Base-by-base conservation (phyloP, 139 green algal genomes). In the Closterium sp. region DNA sequence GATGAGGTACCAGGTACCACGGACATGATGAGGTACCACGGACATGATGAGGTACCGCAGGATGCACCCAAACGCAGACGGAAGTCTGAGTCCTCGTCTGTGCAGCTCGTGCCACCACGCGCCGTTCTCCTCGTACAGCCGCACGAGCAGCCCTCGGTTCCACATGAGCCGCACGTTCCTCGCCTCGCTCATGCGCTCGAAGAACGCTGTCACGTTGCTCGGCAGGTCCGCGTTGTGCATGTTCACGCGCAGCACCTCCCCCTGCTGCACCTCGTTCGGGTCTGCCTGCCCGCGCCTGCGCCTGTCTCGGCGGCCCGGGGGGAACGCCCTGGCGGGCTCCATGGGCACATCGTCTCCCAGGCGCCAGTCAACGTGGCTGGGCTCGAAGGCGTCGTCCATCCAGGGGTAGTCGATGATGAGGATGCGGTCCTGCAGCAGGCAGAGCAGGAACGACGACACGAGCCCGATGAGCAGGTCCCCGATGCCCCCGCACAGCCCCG, bases 391-490 rank as follows among this genome's bases (percentile, higher is more conserved):
- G 83, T 32, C 19, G 7, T 21, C 9, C 83, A 86, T 86, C 83
- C 83, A 86, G 30, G 83, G 83, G n/a, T 86, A 86, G 83, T 86
- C 83, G 30, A 86, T 23, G 30, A 86, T 33, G 28, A 86, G 83
- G 7, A 33, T 33, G 7, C 83, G 83, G 3, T 33, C 30, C 83
- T 86, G 83, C 83, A 86, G 30, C n/a, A 86, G 12, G 7, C 30
- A 32, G 9, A 86, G n/a, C 83, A 86, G 30, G 30, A 86, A 86
- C 30, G 83, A 86, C 83, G 83, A 86, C 30, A 86, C 83, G 83
- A 86, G 83, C 30, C 83, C 83, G 83, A 86, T 86, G 28, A 86
- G 83, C 30, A 86, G 83, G 83, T 86, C 83, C 21, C 83, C 83
- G 83, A 86, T 86, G 19, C 83, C 83, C 21, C 83, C 83, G 83